Base-by-base conservation (phyloP, 2,329 filamentous ascomycete genomes). In the Blumeriella jaapii region DNA sequence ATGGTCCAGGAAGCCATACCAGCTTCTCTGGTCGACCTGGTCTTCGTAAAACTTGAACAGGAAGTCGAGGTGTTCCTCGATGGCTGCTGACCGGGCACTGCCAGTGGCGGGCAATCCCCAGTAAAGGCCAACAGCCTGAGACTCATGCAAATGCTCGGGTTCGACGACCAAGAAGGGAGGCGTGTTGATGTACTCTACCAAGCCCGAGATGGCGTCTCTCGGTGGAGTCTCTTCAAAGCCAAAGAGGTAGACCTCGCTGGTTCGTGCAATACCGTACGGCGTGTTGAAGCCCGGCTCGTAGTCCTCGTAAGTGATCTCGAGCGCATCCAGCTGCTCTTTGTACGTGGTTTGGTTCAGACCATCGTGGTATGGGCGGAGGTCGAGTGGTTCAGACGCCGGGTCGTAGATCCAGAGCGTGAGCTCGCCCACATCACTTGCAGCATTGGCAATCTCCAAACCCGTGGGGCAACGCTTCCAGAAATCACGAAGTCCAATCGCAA, bases 381-480 rank as follows among this genome's bases (percentile, higher is more conserved):
- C 73, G 32, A 77, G 55, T 0, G 71, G 70, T 18, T 62, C 61
- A 0, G 69, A 70, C 1, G 59, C 57, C 2, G 73, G 73, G 33
- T 65, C 71, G 42, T 77, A 77, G 0, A 78, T 52, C 73, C 73
- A 78, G 1, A 74, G 39, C 0, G 71, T 78, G 8, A 78, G 58
- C 4, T 62, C 58, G 0, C 70, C 71, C 2, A 53, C 49, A 29
- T 73, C 65, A 0, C 59, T 58, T 0, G 61, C 62, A 0, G 70
- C 67, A 32, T 69, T 62, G 0, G 61, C 55, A 8, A 78, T 62
- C 29, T 77, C 72, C 4, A 78, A 53, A 3, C 67, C 63, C 0
- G 69, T 71, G 0, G 74, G 74, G 42, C 72, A 75, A 11, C 68
- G 62, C 57, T 78, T 70, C 74, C 74, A 78, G 50, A 78, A 78